phyloP scores from a whole-genome alignment of 352 stramenopile genomes.

The Phytopythium aichiense region DNA sequence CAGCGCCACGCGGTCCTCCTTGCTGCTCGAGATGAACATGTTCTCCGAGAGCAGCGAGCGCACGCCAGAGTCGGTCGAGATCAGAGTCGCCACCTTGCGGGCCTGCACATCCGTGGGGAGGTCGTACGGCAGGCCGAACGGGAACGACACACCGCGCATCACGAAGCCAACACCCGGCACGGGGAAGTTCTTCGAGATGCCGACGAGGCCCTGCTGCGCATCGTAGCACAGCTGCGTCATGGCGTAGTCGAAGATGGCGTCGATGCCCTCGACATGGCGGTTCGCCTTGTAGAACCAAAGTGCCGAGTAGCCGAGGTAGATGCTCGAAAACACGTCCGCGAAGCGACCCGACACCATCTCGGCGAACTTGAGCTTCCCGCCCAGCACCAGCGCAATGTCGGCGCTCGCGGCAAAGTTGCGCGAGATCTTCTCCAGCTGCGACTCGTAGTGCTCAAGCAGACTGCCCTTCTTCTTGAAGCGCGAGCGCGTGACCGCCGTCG shows the following conservation, averaged over 20 bases:
- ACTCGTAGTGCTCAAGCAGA: slow-evolving; percentile 95
- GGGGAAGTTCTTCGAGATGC: slow-evolving; percentile 97
- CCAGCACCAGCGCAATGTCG: slow-evolving; percentile 95
- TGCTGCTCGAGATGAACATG: slow-evolving; percentile 75
- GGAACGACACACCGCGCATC: slow-evolving; percentile 96
- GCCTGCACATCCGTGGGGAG: slow-evolving; percentile 87
- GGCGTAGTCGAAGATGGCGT: slow-evolving; percentile 95
- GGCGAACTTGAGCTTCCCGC: slow-evolving; percentile 97
- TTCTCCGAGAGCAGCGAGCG: slow-evolving; percentile 64
- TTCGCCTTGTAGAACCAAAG: slow-evolving; percentile 97
- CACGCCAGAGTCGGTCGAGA: slow-evolving; percentile 70
- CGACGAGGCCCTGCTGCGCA: slow-evolving; percentile 93
- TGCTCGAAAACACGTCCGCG: slow-evolving; percentile 95
- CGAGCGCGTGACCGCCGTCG: slow-evolving; percentile 86
- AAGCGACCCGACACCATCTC: slow-evolving; percentile 97
- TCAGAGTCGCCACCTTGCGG: slow-evolving; percentile 64
- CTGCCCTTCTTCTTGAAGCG: slow-evolving; percentile 83
- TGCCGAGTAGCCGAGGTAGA: slow-evolving; percentile 97
- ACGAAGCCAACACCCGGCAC: slow-evolving; percentile 86
- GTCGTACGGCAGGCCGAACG: slow-evolving; percentile 92
- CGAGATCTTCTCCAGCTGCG: slow-evolving; percentile 94
- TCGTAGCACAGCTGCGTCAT: slow-evolving; percentile 96
- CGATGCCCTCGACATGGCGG: slow-evolving; percentile 92
- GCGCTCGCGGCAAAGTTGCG: slow-evolving; percentile 97
- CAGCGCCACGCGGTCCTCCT: slow-evolving; percentile 59